These are phyloP conservation scores for Avena eriantha DNA, from an alignment of 176 grass and related monocot species.

Conservation along the genomic window DNA sequence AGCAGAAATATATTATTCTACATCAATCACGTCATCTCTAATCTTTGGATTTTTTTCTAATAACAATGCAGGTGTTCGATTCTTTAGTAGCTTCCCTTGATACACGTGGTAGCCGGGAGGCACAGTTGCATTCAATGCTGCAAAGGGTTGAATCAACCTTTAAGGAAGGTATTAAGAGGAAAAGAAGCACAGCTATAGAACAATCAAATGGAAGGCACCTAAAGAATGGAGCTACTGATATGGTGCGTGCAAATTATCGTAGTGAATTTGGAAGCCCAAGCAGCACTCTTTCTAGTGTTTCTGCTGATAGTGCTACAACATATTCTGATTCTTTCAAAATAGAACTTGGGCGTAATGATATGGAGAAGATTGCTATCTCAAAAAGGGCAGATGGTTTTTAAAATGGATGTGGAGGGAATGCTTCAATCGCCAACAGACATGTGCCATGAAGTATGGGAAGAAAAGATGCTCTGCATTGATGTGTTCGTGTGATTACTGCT, in stretches of 20 bases:
- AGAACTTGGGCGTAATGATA: conserved; percentile 72
- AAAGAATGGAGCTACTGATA: conserved; percentile 56
- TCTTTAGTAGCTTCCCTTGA: conserved; percentile 77
- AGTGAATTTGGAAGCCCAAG: conserved; percentile 66
- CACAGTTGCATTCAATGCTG: conserved; percentile 91
- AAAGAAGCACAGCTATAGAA: conserved; percentile 22
- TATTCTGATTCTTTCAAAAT: conserved; percentile 83
- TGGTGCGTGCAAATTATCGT: conserved; percentile 55
- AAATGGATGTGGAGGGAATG: conserved; percentile 94
- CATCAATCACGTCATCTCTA: conserved; percentile 24
- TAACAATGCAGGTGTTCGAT: conserved; percentile 72
- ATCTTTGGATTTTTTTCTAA: conserved; percentile 28
- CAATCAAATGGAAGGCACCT: conserved; percentile 51
- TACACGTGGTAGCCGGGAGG: conserved; percentile 85
- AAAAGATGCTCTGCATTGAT: conserved; percentile 79
- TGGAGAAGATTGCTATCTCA: conserved; percentile 70
- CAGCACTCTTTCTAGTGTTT: conserved; percentile 47
- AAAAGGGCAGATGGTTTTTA: conserved; percentile 72
- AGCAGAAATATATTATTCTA: conserved; percentile 18
- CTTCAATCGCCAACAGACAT: conserved; percentile 59
- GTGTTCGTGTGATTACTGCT: conserved; percentile 71
- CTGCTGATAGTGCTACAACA: conserved; percentile 54
- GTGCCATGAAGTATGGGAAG: conserved; percentile 70
- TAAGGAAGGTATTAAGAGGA: conserved; percentile 84
- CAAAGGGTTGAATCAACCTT: conserved; percentile 82